Percentiles rank a stretch among this genome's conserved stretches.
Conservation (phyloP, 2,329 filamentous ascomycete species). For the Xylaria hypoxylon region DNA sequence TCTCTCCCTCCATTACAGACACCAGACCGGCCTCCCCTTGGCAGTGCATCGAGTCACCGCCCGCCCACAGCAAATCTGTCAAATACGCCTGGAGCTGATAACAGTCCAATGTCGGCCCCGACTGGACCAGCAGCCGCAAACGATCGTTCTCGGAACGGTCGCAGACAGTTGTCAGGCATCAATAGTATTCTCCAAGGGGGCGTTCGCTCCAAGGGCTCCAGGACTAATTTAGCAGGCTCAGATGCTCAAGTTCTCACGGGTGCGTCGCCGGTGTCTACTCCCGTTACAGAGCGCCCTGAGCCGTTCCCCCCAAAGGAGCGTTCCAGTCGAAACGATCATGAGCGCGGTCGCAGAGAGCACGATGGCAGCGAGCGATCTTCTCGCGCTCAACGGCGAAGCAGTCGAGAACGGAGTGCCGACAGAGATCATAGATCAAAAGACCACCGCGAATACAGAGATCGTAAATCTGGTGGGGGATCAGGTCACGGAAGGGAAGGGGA, state of each 20-base stretch:
- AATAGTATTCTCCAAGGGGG: conserved; percentile 66
- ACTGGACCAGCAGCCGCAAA: conserved; percentile 51
- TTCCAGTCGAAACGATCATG: conserved; percentile 53
- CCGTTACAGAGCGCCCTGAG: conserved; percentile 62
- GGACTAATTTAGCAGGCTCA: conserved; percentile 62
- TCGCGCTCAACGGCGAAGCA: conserved; percentile 59
- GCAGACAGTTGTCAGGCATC: conserved; percentile 69
- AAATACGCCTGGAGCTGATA: conserved; percentile 43
- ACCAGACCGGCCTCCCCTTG: conserved; percentile 48
- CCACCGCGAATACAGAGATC: conserved; percentile 48
- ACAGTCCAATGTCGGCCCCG: conserved; percentile 48
- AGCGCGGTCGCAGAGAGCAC: conserved; percentile 55
- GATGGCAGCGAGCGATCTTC: conserved; percentile 58
- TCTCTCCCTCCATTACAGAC: conserved; percentile 50
- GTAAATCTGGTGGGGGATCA: conserved; percentile 45
- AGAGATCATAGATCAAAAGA: conserved; percentile 59
- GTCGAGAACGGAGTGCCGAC: conserved; percentile 61
- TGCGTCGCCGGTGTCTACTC: conserved; percentile 63
- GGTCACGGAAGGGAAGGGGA: conserved; percentile 48
- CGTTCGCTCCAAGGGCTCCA: conserved; percentile 53
- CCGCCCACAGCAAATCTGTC: conserved; percentile 42
- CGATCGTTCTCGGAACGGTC: conserved; percentile 54
- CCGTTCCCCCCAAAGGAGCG: conserved; percentile 55
- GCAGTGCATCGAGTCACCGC: conserved; percentile 45
- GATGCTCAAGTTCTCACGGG: conserved; percentile 69